These are phyloP conservation scores for Diaporthe destruens DNA, from an alignment of 2,329 filamentous ascomycete species.

Conservation along the genomic window DNA sequence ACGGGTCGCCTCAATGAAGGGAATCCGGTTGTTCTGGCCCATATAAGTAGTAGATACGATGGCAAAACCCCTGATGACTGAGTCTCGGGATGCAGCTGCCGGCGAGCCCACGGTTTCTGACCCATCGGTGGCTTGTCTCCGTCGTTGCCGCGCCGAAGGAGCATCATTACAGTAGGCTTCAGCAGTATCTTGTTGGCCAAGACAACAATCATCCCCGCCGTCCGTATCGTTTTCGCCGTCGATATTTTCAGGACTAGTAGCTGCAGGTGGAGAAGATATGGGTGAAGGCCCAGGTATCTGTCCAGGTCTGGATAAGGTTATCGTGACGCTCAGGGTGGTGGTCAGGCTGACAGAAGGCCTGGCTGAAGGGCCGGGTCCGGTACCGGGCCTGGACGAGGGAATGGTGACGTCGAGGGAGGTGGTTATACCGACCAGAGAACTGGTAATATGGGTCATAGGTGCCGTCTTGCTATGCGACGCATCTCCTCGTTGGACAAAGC, in stretches of 20 bases:
- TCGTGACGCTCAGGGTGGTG: neutral
- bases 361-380: too few relatives aligned
- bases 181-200: neutral
- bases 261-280: neutral
- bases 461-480: neutral
- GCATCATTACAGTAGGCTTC: neutral
- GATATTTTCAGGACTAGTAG: neutral
- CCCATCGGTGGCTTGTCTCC: constrained; percentile 4
- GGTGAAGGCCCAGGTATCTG: neutral
- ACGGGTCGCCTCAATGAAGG: constrained; percentile 22
- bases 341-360: neutral
- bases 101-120: neutral
- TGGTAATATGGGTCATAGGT: neutral
- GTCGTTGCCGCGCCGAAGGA: neutral
- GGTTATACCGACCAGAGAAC: neutral
- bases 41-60: constrained; percentile 19
- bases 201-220: neutral
- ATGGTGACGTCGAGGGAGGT: constrained; percentile 1
- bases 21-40: constrained; percentile 16
- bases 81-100: neutral
- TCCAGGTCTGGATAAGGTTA: constrained; percentile 6
- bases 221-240: neutral
- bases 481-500: neutral
- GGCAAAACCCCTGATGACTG: neutral
- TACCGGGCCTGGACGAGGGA: neutral